A percentile compares a stretch with the other conserved stretches of the same genome.
Evolutionary conservation across 1,139 yeast species (phyloP).

Genomic region (Debaryomyces sp.): DNA sequence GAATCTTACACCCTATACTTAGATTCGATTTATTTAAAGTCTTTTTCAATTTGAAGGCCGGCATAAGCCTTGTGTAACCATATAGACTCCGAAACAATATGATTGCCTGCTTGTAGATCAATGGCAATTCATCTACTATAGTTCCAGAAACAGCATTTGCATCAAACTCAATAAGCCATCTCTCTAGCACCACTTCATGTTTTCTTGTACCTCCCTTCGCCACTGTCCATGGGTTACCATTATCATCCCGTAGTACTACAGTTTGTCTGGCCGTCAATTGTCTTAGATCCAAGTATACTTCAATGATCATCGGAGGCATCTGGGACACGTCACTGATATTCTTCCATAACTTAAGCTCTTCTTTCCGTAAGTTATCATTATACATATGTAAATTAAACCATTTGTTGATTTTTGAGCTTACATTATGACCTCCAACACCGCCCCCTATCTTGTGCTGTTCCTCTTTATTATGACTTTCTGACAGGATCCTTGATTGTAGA

Average conservation of each 20-base stretch:
- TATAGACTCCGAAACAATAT: conserved; percentile 74
- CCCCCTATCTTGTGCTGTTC: conserved; percentile 9
- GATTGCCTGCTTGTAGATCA: conserved; percentile 74
- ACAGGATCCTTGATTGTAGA: conserved; percentile 20
- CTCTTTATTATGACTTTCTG: conserved; percentile 12
- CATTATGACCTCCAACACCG: conserved; percentile 12
- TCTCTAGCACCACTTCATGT: conserved; percentile 82
- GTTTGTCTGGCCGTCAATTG: conserved; percentile 61
- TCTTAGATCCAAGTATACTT: conserved; percentile 76
- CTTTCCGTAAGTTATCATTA: conserved; percentile 50
- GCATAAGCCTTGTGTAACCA: conserved; percentile 68
- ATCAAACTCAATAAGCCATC: conserved; percentile 89
- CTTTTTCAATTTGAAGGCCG: conserved; percentile 61
- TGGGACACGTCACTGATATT: conserved; percentile 36
- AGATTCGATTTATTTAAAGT: conserved; percentile 32
- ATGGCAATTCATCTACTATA: conserved; percentile 57
- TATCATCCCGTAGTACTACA: conserved; percentile 58
- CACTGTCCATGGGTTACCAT: conserved; percentile 44
- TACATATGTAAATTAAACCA: conserved; percentile 72
- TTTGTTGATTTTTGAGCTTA: conserved; percentile 39
- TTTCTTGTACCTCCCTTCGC: conserved; percentile 51
- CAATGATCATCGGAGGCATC: conserved; percentile 82
- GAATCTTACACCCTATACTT: conserved; percentile 56
- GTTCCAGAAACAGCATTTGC: conserved; percentile 30
- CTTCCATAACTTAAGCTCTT: conserved; percentile 67